These are phyloP conservation scores for Fraxinus latifolia DNA, from an alignment of 305 asterid genomes.

Conservation along the genomic window DNA sequence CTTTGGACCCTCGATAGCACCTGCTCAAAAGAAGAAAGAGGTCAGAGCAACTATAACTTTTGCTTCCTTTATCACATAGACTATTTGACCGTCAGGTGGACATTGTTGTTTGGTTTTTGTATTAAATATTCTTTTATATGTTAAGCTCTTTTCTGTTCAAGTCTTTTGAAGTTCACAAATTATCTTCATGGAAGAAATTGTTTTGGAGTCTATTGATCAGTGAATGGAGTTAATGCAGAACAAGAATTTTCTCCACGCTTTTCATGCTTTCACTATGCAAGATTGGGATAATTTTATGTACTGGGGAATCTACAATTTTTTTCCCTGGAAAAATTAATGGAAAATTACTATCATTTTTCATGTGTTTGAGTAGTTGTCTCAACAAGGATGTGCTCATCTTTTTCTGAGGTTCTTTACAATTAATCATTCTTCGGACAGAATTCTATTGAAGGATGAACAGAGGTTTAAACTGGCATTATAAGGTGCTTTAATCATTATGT, in stretches of 20 bases:
- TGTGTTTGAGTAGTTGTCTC: background rate
- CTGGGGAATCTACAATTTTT: background rate
- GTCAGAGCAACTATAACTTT: conserved; percentile 30
- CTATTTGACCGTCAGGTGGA: background rate
- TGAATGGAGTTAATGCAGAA: background rate
- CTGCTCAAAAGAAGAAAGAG: conserved; percentile 86
- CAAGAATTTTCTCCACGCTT: background rate
- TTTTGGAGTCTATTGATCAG: background rate
- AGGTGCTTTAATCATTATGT: background rate
- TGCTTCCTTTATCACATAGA: background rate
- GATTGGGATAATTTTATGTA: background rate
- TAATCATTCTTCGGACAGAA: background rate
- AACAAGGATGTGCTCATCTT: background rate
- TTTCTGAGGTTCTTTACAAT: background rate
- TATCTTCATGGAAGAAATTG: background rate
- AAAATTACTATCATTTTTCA: background rate
- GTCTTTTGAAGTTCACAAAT: background rate
- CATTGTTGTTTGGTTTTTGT: background rate
- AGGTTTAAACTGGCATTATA: background rate
- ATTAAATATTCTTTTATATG: background rate
- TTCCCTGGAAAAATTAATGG: background rate
- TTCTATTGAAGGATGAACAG: background rate
- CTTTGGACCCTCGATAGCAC: conserved; percentile 62
- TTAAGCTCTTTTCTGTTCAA: background rate
- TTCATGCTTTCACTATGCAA: background rate